Conservation (phyloP, 768 basidiomycete species). For the Phlebiopsis gigantea region DNA sequence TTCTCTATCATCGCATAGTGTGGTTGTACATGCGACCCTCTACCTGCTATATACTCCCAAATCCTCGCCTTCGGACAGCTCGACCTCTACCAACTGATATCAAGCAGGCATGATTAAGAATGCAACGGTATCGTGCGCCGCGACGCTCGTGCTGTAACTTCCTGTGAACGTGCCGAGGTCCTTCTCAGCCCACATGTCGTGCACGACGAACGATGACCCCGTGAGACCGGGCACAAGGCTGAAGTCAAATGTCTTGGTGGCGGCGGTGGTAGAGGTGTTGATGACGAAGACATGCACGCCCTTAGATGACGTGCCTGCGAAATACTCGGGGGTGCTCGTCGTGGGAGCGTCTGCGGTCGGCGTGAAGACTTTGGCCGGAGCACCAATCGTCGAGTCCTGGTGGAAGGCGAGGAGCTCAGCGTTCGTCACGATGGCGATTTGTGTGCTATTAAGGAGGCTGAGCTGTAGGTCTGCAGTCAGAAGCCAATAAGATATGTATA, state of each 20-base stretch:
- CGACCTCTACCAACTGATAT: not conserved
- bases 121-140: conserved; percentile 48
- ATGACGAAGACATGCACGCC: conserved; percentile 48
- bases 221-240: conserved; percentile 40
- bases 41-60: not conserved
- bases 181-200: conserved; percentile 50
- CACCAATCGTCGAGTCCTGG: conserved; percentile 58
- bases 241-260: conserved; percentile 42
- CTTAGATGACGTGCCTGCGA: conserved; percentile 41
- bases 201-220: conserved; percentile 34
- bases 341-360: conserved; percentile 32
- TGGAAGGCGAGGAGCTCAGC: conserved; percentile 62
- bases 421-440: conserved; percentile 53
- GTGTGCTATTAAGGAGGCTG: conserved; percentile 53
- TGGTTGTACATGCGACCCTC: not conserved
- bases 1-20: too few relatives aligned
- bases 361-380: conserved; percentile 45
- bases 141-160: conserved; percentile 36
- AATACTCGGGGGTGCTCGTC: conserved; percentile 48
- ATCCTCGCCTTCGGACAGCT: not conserved
- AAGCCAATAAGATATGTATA: conserved; percentile 16
- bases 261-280: conserved; percentile 36
- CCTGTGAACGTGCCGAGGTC: conserved; percentile 38
- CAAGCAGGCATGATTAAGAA: conserved; percentile 34
- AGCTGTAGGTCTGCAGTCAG: conserved; percentile 34